Evolutionary conservation across 352 stramenopile species (phyloP), one percentile per base, ranked within the genome.

Genomic region (Plasmopara viticola): DNA sequence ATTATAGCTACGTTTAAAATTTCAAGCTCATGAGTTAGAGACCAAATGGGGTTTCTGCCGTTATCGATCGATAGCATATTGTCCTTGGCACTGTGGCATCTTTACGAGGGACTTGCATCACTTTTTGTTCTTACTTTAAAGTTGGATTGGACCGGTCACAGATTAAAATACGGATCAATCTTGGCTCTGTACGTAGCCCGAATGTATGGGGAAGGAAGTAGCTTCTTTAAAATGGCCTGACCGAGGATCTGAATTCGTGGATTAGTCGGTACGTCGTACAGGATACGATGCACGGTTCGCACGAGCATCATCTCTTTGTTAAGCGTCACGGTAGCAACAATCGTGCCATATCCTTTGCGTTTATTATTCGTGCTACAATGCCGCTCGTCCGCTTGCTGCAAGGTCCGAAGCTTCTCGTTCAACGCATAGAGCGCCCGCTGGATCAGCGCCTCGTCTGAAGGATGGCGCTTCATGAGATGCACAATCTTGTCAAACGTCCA

Each of bases 111-210:
- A n/a, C n/a, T n/a, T n/a, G n/a, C n/a, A n/a, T n/a, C n/a, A n/a
- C n/a, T n/a, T n/a, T n/a, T n/a, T n/a, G n/a, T n/a, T n/a, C n/a
- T n/a, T n/a, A n/a, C n/a, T n/a, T n/a, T n/a, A n/a, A n/a, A n/a
- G n/a, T n/a, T n/a, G n/a, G n/a, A n/a, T n/a, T 25, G 20, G 3
- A 20, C 10, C 25, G 9, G 43, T 62, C 69, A 87, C 43, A 87
- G 46, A 43, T 87, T 83, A 46, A 74, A 91, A 44, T 87, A 87
- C 42, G 78, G 75, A 42, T 91, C 75, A 30, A 91, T 72, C 41
- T 81, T 82, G 8, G 74, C 53, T 56, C 84, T 86, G 72, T 90
- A 90, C 40, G 64, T 56, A 29, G 75, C 75, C 44, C 82, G 81
- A 8, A 78, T 75, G 44, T 78, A 90, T 12, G 79, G 74, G 0